Base-by-base conservation (phyloP, 2,329 filamentous ascomycete genomes). In the Claviceps sp. region DNA sequence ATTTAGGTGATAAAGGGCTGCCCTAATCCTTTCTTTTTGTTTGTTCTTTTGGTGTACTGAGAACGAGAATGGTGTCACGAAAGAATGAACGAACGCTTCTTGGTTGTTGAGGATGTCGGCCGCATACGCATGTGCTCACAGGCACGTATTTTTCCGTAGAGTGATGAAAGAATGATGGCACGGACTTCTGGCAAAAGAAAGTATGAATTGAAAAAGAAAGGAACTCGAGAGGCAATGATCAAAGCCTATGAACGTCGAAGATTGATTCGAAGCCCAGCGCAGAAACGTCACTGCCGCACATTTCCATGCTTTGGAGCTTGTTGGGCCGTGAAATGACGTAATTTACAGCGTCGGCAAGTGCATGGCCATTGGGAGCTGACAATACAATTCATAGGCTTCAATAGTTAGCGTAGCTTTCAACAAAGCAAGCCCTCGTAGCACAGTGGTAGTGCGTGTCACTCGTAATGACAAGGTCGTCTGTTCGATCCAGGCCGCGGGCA, bases 1-100 rank as follows among this genome's bases (percentile, higher is more conserved):
- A 77, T 77, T 20, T 65, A 57, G n/a, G 37, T 17, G 29, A 45
- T 45, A 7, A 1, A 4, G 11, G 3, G 2, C 17, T 23, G 29
- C n/a, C 11, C 40, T 14, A 11, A 4, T 16, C 9, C 9, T 22
- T 17, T 34, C 16, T 23, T n/a, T 5, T 16, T 9, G 20, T 43
- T 14, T 14, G 40, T 23, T 22, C 20, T 34, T 14, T 9, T 17
- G 8, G 26, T 36, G 8, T 34, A 13, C 17, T 17, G 26, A 5
- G 8, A 4, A 34, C 9, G 13, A 39, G 20, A 9, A 22, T 37
- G 2, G 4, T 29, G 44, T 46, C 36, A 36, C 42, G 23, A 34
- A 34, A 22, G 13, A 17, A 26, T 45, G n/a, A 29, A 29, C 39
- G 23, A 26, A 26, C 22, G 23, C 44, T 16, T n/a, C 7, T 9